A percentile compares a stretch with the other conserved stretches of the same genome.
phyloP scores from a whole-genome alignment of 768 basidiomycete genomes.

The Saitozyma sp. region DNA sequence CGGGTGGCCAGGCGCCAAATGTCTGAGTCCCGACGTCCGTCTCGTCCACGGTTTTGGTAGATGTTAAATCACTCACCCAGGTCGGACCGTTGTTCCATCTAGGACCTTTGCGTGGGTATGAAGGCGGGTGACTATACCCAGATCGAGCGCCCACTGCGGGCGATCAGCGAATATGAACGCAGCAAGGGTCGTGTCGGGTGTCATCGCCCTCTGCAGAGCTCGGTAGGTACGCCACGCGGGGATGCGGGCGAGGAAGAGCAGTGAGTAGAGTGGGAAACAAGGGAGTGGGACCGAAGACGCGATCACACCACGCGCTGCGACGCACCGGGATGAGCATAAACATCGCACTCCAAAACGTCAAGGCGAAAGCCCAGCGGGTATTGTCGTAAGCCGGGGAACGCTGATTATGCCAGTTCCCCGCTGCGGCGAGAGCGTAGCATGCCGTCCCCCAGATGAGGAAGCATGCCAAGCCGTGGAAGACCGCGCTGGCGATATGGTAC shows the following conservation, averaged over 20 bases:
- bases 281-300: no score
- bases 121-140: constrained; percentile 9
- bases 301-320: background rate
- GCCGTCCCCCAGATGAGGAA: constrained; percentile 23
- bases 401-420: constrained; percentile 27
- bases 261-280: no score
- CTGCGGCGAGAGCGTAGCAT: constrained; percentile 30
- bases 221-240: no score
- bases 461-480: constrained; percentile 5
- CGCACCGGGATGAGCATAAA: constrained; percentile 34
- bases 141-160: constrained; percentile 11
- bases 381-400: constrained; percentile 22
- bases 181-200: no score
- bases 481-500: no score
- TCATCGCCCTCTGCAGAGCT: no score
- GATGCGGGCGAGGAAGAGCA: no score
- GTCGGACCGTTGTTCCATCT: no score
- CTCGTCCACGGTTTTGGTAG: background rate
- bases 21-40: background rate
- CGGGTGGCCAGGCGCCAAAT: background rate
- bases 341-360: constrained; percentile 14
- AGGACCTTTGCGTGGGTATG: constrained; percentile 8
- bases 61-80: no score
- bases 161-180: background rate
- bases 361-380: constrained; percentile 32